A percentile compares a stretch with the other conserved stretches of the same genome.
Evolutionary conservation across 352 stramenopile genomes (phyloP).

Genomic region (Phytophthora melonis): DNA sequence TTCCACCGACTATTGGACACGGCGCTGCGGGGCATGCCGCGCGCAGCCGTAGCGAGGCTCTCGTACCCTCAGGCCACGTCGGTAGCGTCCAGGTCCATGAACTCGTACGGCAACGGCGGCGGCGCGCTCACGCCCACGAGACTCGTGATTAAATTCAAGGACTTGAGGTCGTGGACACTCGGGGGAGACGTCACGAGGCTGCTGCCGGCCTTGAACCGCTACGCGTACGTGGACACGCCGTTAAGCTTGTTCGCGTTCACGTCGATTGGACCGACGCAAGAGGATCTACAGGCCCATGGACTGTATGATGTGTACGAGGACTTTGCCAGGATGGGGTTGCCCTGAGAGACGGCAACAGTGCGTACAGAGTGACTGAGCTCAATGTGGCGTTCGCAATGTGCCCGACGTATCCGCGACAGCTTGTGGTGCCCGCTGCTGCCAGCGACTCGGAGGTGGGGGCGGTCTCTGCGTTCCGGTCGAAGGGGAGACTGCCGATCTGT

Average conservation of each 20-base stretch:
- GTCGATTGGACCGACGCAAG: conserved; percentile 24
- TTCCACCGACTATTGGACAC: conserved; percentile 72
- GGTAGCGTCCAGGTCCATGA: conserved; percentile 38
- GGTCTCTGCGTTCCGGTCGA: conserved; percentile 85
- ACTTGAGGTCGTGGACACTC: conserved; percentile 76
- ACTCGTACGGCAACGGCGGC: conserved; percentile 23
- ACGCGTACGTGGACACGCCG: conserved; percentile 77
- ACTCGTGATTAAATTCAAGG: conserved; percentile 86
- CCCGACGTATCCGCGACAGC: conserved; percentile 78
- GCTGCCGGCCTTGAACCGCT: conserved; percentile 75
- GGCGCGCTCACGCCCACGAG: conserved; percentile 45
- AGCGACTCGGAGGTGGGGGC: conserved; percentile 71
- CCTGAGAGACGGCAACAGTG: conserved; percentile 36
- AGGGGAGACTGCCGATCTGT: conserved; percentile 84
- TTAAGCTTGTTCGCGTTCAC: conserved; percentile 79
- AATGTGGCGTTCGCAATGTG: conserved; percentile 81
- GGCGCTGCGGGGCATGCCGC: conserved; percentile 68
- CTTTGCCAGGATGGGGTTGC: conserved; percentile 79
- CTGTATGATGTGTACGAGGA: conserved; percentile 77
- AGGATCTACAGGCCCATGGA: conserved; percentile 58
- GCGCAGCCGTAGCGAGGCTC: conserved; percentile 69
- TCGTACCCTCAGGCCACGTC: conserved; percentile 69
- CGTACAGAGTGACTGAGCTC: conserved; percentile 67
- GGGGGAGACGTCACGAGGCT: conserved; percentile 68
- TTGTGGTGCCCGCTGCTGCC: conserved; percentile 76